Evolutionary conservation across 129 eudicot species (phyloP), one percentile per base, ranked within the genome.

Genomic region (Ambrosia trifida): DNA sequence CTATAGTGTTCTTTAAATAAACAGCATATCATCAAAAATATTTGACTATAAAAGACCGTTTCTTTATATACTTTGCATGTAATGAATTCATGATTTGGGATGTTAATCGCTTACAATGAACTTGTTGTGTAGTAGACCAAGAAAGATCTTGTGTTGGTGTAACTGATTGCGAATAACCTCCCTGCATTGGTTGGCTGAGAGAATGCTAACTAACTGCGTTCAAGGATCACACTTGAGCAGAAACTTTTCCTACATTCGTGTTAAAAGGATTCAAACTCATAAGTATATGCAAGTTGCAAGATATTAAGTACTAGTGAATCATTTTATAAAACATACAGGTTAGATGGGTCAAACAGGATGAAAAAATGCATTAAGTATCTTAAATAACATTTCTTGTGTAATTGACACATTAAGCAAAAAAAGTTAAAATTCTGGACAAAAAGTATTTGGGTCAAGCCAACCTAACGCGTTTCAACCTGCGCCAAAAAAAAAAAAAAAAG

Each of bases 141-240:
- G 77, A 87, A 85, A 32, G 96, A 87, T 17, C 12, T 7, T 2
- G 84, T 81, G 63, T 81, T 76, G 4, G 83, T 77, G 58, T 87
- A 93, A 65, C 76, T 78, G 75, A 87, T 77, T 31, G 96, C 90
- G 82, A 89, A 73, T 18, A 91, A 89, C 85, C 74, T 89, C 59
- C 96, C 98, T 0, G 67, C 87, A 38, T 89, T 76, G 43, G 98
- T 84, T 63, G 96, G 96, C 41, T 81, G 89, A 63, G 95, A 92
- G 75, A 84, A 92, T 53, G 96, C 98, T 68, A 92, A 24, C 69
- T 86, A 75, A 13, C 75, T 72, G 19, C 56, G 78, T 66, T 87
- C 85, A 5, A 92, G 81, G 45, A 66, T 45, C 73, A 31, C 33
- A 43, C 24, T 90, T 10, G 16, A 6, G 59, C 84, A 68, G 77